phyloP scores from a whole-genome alignment of 2,329 filamentous ascomycete genomes.

The Neurospora sp. region DNA sequence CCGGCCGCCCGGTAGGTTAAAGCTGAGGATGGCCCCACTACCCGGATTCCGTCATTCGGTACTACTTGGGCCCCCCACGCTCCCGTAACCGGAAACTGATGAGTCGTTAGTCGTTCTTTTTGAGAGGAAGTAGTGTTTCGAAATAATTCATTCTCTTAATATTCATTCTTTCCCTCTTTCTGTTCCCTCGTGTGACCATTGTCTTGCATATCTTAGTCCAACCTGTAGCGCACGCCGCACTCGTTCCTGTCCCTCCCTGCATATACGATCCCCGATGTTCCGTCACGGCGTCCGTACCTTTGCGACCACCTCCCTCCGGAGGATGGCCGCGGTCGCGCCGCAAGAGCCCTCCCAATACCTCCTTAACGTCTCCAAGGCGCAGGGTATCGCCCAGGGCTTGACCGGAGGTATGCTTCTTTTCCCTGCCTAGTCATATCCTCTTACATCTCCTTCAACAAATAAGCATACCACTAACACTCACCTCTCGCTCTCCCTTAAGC shows the following conservation, averaged over 20 bases:
- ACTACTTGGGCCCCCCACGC: neutral
- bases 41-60: neutral
- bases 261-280: slow-evolving; percentile 44
- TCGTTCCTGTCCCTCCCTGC: neutral
- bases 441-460: neutral
- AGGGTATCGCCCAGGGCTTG: slow-evolving; percentile 68
- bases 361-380: slow-evolving; percentile 65
- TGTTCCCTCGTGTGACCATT: neutral
- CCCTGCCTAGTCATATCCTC: neutral
- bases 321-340: slow-evolving; percentile 35
- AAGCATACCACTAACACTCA: neutral
- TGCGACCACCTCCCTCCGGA: slow-evolving; percentile 42
- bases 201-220: neutral
- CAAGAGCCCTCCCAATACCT: slow-evolving; percentile 46
- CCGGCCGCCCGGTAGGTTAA: neutral
- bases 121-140: neutral
- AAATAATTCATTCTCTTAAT: neutral
- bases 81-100: neutral
- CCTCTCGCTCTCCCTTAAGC: slow-evolving; percentile 40
- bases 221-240: neutral
- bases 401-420: slow-evolving; percentile 55
- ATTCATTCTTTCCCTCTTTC: neutral
- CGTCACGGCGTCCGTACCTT: slow-evolving; percentile 59
- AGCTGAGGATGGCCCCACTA: neutral
- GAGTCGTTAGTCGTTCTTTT: neutral